Evolutionary conservation across 257 asterid genomes (phyloP).

Genomic region (Ajuga chamaepitys): DNA sequence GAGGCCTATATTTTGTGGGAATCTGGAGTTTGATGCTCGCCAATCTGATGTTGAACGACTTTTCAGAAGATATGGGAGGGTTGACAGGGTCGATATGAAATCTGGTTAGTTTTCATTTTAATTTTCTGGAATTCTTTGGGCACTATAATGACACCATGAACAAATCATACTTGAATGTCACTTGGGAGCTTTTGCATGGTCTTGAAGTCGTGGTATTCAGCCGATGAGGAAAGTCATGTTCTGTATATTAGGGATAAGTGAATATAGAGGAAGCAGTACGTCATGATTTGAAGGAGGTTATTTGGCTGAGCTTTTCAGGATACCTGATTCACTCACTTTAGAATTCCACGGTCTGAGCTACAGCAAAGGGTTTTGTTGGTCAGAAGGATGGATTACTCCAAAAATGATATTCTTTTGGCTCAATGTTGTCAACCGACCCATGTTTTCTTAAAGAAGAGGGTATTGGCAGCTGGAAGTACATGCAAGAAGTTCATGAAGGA

Average conservation of each 20-base stretch:
- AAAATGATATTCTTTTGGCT: background rate
- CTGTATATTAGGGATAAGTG: background rate
- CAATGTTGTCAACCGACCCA: background rate
- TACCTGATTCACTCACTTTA: background rate
- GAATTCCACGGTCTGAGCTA: background rate
- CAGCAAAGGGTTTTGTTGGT: background rate
- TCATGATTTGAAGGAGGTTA: background rate
- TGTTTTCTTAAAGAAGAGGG: background rate
- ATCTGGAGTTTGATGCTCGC: conserved; percentile 84
- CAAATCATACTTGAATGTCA: background rate
- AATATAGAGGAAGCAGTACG: background rate
- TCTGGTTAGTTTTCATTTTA: conserved; percentile 46
- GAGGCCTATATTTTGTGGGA: conserved; percentile 85
- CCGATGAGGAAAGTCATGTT: background rate
- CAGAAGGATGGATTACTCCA: background rate
- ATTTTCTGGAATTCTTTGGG: background rate
- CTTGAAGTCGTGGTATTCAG: background rate
- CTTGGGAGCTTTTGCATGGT: background rate
- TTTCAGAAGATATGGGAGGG: conserved; percentile 81
- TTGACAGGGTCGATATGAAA: conserved; percentile 91
- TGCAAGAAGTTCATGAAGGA: conserved; percentile 3
- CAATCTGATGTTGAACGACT: conserved; percentile 82
- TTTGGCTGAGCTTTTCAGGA: background rate
- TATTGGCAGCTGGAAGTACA: background rate
- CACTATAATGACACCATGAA: background rate